phyloP scores from a whole-genome alignment of 2,329 filamentous ascomycete species.

The Aspergillus novofumigatus region DNA sequence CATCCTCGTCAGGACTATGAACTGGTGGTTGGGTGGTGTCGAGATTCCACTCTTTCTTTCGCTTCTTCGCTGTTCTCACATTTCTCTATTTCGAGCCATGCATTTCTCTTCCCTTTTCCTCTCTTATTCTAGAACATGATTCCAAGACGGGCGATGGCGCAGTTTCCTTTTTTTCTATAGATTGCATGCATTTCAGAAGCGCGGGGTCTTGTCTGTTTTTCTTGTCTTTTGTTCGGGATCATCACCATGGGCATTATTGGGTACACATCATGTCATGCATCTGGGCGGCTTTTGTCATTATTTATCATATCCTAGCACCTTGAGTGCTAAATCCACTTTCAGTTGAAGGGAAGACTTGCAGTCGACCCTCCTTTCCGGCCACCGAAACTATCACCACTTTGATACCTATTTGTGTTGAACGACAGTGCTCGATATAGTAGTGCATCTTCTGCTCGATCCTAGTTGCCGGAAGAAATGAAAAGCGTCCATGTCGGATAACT shows the following conservation, averaged over 20 bases:
- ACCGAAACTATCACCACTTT: background rate
- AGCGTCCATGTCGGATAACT: no score
- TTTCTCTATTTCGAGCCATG: slow-evolving; percentile 4
- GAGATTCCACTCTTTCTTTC: background rate
- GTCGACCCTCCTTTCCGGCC: background rate
- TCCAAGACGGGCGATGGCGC: slow-evolving; percentile 27
- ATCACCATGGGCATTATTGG: slow-evolving; percentile 25
- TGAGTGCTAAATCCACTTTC: background rate
- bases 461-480: background rate
- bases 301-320: slow-evolving; percentile 3
- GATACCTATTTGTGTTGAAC: background rate
- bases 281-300: slow-evolving; percentile 30
- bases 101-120: slow-evolving; percentile 10
- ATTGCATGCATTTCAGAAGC: slow-evolving; percentile 34
- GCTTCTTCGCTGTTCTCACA: background rate
- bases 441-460: background rate
- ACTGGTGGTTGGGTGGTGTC: background rate
- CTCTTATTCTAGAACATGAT: slow-evolving; percentile 21
- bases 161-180: slow-evolving; percentile 23
- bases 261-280: slow-evolving; percentile 32
- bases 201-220: slow-evolving; percentile 19
- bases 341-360: background rate
- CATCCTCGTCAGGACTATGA: background rate
- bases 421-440: background rate
- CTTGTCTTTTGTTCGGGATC: slow-evolving; percentile 13